These are phyloP conservation scores for Bipolaris zeicola DNA, from an alignment of 2,329 filamentous ascomycete genomes.

Conservation along the genomic window DNA sequence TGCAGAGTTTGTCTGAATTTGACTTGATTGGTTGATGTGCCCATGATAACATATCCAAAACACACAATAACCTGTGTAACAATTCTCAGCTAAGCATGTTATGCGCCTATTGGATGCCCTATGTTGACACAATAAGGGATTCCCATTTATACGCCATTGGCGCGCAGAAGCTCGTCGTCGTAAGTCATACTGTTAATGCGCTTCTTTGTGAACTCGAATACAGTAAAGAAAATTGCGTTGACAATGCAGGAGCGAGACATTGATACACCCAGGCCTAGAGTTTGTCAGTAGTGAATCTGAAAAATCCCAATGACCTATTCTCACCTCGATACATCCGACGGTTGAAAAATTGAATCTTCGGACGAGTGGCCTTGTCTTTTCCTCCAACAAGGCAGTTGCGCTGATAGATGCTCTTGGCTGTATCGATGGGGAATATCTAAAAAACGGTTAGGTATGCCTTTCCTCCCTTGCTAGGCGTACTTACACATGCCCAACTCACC, in stretches of 20 bases:
- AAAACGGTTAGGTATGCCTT: conserved; percentile 8
- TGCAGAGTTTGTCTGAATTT: background rate
- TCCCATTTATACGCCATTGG: conserved; percentile 26
- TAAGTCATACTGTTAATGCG: conserved; percentile 53
- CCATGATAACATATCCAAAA: conserved; percentile 9
- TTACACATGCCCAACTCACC: conserved; percentile 80
- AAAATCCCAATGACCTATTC: conserved; percentile 1
- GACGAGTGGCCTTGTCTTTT: conserved; percentile 60
- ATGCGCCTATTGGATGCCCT: conserved; percentile 30
- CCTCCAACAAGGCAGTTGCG: conserved; percentile 76
- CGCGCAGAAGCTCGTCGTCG: conserved; percentile 45
- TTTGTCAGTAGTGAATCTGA: background rate
- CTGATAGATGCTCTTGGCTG: conserved; percentile 84
- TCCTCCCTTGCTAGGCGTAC: conserved; percentile 37
- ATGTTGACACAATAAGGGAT: conserved; percentile 25
- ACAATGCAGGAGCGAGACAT: conserved; percentile 82
- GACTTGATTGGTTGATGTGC: conserved; percentile 23
- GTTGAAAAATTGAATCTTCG: conserved; percentile 79
- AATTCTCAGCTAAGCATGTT: conserved; percentile 6
- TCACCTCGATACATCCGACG: conserved; percentile 77
- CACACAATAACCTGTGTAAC: conserved; percentile 19
- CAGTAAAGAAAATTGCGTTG: conserved; percentile 89
- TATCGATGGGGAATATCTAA: conserved; percentile 69
- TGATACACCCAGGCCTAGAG: conserved; percentile 70
- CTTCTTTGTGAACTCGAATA: conserved; percentile 81